Evolutionary conservation across 331 rosid species (phyloP), one percentile per base, ranked within the genome.

Genomic region (Acacia pycnantha): DNA sequence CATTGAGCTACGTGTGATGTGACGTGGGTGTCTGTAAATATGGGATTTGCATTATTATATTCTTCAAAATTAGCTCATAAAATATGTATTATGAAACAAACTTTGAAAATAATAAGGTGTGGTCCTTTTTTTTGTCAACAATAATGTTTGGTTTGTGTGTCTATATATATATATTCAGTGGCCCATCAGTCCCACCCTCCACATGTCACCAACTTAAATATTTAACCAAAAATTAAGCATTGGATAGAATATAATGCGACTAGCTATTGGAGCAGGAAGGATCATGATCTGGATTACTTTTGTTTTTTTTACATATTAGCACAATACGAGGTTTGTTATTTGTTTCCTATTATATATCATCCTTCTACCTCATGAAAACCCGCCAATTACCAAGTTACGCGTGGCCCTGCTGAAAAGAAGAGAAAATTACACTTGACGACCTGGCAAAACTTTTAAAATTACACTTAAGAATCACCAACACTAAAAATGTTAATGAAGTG

Each of bases 211-310:
- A 19, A 53, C 19, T 50, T 6, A 53, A 21, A 53, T 19, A 53
- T 53, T 53, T 18, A 16, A 2, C 19, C 7, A 50, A 14, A 50
- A 14, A 50, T 50, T 50, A 53, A 53, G 61, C 22, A 53, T 53
- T 7, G 22, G 24, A 53, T 59, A 22, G 66, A 59, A 59, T 22
- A 41, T 31, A 29, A 5, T 8, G 12, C 13, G 48, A 37, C 41
- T 5, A 37, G 29, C 66, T 24, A 59, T 59, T 24, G 68, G 66
- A 62, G 74, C 14, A 78, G 37, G 87, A 79, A 80, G 84, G 61
- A 76, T 41, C 82, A 85, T 80, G 44, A 64, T 29, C 43, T 54
- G 27, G 24, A 51, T 53, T 14, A 29, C 21, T 64, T 65, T 65
- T 14, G n/a, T 15, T 26, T 0, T 5, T 31, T 27, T 6, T 2